phyloP scores from a whole-genome alignment of 2,329 filamentous ascomycete species.

The Herpotrichia juniperi region DNA sequence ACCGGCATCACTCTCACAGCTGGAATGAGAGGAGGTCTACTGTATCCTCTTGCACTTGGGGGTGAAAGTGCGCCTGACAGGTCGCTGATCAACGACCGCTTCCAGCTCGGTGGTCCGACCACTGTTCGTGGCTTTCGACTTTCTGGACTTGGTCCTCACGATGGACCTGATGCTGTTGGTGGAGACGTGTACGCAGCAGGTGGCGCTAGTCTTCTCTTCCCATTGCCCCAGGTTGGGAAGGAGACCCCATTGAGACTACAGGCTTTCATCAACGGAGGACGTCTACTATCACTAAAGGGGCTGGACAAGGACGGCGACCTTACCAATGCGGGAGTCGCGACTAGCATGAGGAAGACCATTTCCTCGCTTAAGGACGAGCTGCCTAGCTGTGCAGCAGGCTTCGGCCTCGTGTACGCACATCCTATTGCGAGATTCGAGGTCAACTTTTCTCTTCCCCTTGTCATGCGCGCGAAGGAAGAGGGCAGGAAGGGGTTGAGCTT shows the following conservation, averaged over 20 bases:
- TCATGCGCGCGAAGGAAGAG: constrained; percentile 81
- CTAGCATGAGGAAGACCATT: constrained; percentile 67
- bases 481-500: constrained; percentile 90
- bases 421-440: constrained; percentile 92
- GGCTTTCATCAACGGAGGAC: constrained; percentile 87
- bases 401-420: constrained; percentile 94
- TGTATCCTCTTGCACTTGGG: constrained; percentile 79
- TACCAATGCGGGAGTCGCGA: constrained; percentile 57
- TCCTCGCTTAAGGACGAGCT: constrained; percentile 74
- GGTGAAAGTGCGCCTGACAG: constrained; percentile 61
- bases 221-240: constrained; percentile 79
- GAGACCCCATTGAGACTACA: constrained; percentile 88
- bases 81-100: constrained; percentile 90
- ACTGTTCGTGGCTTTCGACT: constrained; percentile 94
- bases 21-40: constrained; percentile 78
- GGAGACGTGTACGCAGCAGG: constrained; percentile 92
- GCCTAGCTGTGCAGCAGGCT: constrained; percentile 83
- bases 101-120: constrained; percentile 91
- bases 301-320: constrained; percentile 52
- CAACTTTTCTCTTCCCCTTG: constrained; percentile 89
- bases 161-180: constrained; percentile 83
- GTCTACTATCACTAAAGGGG: constrained; percentile 76
- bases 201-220: constrained; percentile 83
- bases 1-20: constrained; percentile 84
- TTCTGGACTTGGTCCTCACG: constrained; percentile 85